Evolutionary conservation across 768 basidiomycete genomes (phyloP).

Genomic region (Agaricus subrufescens): DNA sequence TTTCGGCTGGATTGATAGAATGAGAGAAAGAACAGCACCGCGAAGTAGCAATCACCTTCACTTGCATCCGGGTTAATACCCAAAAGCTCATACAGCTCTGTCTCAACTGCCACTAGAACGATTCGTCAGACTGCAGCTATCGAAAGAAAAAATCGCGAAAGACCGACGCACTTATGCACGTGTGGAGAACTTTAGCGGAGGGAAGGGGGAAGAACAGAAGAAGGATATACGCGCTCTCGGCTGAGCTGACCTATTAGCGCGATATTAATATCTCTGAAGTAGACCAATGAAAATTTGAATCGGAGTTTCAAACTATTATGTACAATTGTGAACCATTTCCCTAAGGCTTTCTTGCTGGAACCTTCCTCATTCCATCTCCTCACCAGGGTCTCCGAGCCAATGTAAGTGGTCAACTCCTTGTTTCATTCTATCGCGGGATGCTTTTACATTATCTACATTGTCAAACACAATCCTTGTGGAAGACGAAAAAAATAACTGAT

Average conservation of each 20-base stretch:
- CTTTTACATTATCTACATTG: constrained; percentile 85
- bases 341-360: background rate
- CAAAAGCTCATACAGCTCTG: constrained; percentile 82
- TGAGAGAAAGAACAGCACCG: constrained; percentile 9
- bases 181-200: background rate
- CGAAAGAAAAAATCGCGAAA: background rate
- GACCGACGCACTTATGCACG: constrained; percentile 1
- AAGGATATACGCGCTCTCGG: constrained; percentile 4
- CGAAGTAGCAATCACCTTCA: constrained; percentile 46
- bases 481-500: constrained; percentile 39
- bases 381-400: background rate
- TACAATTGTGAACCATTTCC: background rate
- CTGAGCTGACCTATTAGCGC: constrained; percentile 6
- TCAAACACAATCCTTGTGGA: constrained; percentile 54
- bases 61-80: constrained; percentile 66
- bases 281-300: constrained; percentile 21
- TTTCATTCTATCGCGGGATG: constrained; percentile 44
- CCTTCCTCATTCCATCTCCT: background rate
- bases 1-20: constrained; percentile 52
- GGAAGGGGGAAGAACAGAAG: background rate
- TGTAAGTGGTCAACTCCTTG: constrained; percentile 14
- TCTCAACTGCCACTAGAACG: constrained; percentile 62
- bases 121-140: background rate
- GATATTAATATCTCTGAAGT: background rate
- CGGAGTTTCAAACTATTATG: constrained; percentile 26